Base-by-base conservation (phyloP, 2,329 filamentous ascomycete species). In the Epichloe typhina region DNA sequence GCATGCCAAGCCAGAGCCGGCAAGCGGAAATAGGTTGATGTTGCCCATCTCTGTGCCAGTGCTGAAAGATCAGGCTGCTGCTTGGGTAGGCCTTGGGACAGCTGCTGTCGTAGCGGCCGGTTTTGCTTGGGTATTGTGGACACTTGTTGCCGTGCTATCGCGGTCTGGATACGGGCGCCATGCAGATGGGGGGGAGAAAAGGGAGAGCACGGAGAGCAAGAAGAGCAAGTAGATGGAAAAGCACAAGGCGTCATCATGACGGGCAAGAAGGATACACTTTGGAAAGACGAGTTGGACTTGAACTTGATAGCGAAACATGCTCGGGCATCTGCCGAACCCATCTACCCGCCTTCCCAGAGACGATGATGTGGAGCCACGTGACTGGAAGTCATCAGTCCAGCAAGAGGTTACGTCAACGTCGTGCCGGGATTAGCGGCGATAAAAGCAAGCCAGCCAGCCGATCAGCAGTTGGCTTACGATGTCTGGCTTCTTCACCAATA, bases 71-170 rank as follows among this genome's bases (percentile, higher is more conserved):
- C 68, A 72, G 31, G 70, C 71, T 17, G 68, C 71, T 3, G 61
- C 63, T 15, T 75, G 72, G 61, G 66, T 79, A 44, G 70, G 71
- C 35, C 57, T 63, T 21, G 79, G 80, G 3, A 89, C 85, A 0
- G 70, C 79, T 3, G 67, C 65, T 1, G 77, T 73, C 1, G 77
- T 89, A 12, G 54, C 73, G 2, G 57, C 83, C 39, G 86, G 86
- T 0, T 86, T 87, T 61, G 61, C 72, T n/a, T 89, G 84, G 82
- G 72, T 88, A 17, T 58, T 83, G 15, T 82, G 76, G 75, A 82
- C 77, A 61, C 64, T 86, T 41, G 31, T 61, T 8, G 52, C 49
- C 9, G 57, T 45, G 6, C 53, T 50, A 15, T 38, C 35, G 35
- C 50, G 39, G 2, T 50, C 51, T 21, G 53, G 52, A 2, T 45